phyloP scores from a whole-genome alignment of 768 basidiomycete species.

The Chalciporus sphaerocephalus region DNA sequence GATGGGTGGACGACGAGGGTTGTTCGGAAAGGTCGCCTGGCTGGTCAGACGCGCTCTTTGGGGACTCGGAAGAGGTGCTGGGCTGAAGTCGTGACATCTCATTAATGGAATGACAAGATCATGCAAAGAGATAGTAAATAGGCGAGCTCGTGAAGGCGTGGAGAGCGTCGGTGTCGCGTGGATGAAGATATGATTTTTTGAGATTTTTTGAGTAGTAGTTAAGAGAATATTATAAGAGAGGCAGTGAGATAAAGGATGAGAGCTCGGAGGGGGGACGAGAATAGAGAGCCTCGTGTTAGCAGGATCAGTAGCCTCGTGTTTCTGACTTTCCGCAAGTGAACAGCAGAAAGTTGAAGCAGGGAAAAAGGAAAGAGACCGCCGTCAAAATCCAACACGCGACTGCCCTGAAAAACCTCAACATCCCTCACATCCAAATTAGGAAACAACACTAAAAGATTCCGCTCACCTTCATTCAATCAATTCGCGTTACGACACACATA shows the following conservation, averaged over 20 bases:
- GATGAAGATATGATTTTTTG: slow-evolving; percentile 15
- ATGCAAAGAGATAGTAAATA: slow-evolving; percentile 30
- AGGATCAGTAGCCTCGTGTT: slow-evolving; percentile 46
- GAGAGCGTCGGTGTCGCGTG: slow-evolving; percentile 34
- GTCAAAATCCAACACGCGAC: slow-evolving; percentile 24
- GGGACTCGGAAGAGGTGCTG: slow-evolving; percentile 28
- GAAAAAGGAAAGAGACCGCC: slow-evolving; percentile 18
- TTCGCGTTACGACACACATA: slow-evolving; percentile 11
- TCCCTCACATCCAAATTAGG: slow-evolving; percentile 27
- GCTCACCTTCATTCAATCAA: slow-evolving; percentile 26
- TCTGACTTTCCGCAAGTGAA: slow-evolving; percentile 39
- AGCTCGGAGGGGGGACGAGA: slow-evolving; percentile 11
- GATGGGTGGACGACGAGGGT: slow-evolving; percentile 34
- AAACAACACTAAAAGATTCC: slow-evolving; percentile 18
- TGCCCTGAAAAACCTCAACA: slow-evolving; percentile 35
- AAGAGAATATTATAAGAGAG: slow-evolving; percentile 20
- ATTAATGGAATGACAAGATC: slow-evolving; percentile 30
- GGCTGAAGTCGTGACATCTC: slow-evolving; percentile 36
- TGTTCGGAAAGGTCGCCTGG: slow-evolving; percentile 31
- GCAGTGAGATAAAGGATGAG: slow-evolving; percentile 19
- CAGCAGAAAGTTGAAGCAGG: slow-evolving; percentile 25
- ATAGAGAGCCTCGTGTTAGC: slow-evolving; percentile 46
- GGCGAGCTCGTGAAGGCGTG: slow-evolving; percentile 27
- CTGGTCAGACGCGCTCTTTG: slow-evolving; percentile 28
- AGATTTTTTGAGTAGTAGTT: slow-evolving; percentile 18